Conservation (phyloP, 345 rosid genomes). For the Euphorbia lathyris region DNA sequence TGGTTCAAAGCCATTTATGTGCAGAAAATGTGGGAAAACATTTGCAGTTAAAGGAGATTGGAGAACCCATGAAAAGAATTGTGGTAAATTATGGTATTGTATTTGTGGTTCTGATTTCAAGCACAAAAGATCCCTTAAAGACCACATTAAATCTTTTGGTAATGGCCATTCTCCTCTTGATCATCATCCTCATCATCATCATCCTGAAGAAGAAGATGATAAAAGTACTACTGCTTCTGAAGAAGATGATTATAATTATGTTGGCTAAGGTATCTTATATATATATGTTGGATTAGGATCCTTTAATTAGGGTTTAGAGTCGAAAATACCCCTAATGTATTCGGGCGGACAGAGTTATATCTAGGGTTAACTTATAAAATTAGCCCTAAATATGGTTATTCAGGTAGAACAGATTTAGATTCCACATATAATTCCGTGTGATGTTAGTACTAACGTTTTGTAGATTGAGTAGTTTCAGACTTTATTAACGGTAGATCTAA, state of each 20-base stretch:
- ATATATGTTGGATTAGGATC: neutral
- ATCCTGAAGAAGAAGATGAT: conserved; percentile 44
- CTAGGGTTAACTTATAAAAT: too few species aligned
- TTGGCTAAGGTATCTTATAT: neutral
- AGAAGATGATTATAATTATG: conserved; percentile 36
- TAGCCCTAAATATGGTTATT: too few species aligned
- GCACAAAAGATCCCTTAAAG: conserved; percentile 96
- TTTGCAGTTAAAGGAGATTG: conserved; percentile 98
- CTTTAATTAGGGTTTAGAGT: neutral
- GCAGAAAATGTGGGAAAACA: conserved; percentile 81
- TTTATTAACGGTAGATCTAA: too few species aligned
- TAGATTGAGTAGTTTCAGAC: too few species aligned
- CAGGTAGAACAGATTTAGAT: too few species aligned
- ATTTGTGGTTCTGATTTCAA: conserved; percentile 96
- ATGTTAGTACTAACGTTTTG: too few species aligned
- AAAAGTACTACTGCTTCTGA: conserved; percentile 46
- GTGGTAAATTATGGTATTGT: conserved; percentile 98
- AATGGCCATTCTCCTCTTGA: conserved; percentile 80
- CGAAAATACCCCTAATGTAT: neutral
- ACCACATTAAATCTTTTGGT: conserved; percentile 91
- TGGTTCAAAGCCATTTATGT: conserved; percentile 62
- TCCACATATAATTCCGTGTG: too few species aligned
- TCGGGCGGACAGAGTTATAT: too few species aligned
- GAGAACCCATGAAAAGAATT: conserved; percentile 98
- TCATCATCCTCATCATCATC: conserved; percentile 60